Evolutionary conservation across 176 grass and related monocot genomes (phyloP).

Genomic region (Avena eriantha): DNA sequence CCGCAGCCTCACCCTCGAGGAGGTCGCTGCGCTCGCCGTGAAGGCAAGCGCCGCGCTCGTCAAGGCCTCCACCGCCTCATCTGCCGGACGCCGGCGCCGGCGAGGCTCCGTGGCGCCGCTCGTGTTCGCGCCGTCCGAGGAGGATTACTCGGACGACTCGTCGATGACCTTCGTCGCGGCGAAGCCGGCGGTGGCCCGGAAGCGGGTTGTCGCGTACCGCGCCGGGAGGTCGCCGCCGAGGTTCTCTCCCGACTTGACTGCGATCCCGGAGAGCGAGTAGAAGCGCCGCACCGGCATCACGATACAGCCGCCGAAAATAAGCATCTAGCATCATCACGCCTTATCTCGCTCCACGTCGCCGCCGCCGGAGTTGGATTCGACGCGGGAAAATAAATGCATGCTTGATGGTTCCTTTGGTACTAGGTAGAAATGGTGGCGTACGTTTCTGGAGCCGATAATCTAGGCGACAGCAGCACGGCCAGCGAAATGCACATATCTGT

Average conservation of each 20-base stretch:
- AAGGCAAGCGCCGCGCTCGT: constrained; percentile 65
- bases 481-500: constrained; percentile 23
- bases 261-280: too few relatives aligned
- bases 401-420: not conserved
- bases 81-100: constrained; percentile 22
- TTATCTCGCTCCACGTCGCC: not conserved
- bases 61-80: constrained; percentile 26
- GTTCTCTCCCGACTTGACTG: constrained; percentile 46
- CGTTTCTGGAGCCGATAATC: constrained; percentile 34
- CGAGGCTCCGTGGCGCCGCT: constrained; percentile 62
- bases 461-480: constrained; percentile 21
- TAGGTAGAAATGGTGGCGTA: not conserved
- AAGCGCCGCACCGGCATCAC: too few relatives aligned
- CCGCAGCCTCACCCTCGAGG: constrained; percentile 55
- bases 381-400: not conserved
- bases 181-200: constrained; percentile 10
- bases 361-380: not conserved
- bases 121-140: constrained; percentile 58
- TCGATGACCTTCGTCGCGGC: not conserved
- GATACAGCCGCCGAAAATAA: too few relatives aligned
- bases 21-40: constrained; percentile 69
- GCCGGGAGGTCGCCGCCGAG: constrained; percentile 42
- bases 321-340: not conserved
- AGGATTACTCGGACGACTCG: constrained; percentile 16
- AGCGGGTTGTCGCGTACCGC: constrained; percentile 30